Base-by-base conservation (phyloP, 2,329 filamentous ascomycete species). In the Phaeophleospora eucalypticola region DNA sequence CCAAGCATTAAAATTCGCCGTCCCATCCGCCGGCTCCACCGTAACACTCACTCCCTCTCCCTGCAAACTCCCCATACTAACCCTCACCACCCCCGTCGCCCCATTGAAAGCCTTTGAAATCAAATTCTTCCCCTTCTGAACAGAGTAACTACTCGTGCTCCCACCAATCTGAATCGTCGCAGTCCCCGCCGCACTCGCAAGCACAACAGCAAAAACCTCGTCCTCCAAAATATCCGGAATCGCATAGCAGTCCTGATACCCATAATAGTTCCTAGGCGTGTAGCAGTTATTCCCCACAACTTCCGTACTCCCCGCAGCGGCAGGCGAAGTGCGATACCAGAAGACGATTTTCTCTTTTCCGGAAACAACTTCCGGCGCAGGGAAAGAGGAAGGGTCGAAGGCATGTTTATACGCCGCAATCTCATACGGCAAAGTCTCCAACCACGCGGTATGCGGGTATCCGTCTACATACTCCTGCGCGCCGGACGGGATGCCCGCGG, bases 371-470 rank as follows among this genome's bases (percentile, higher is more conserved):
- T 9, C 51, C 41, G n/a, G 45, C 48, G 3, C n/a, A n/a, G n/a
- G n/a, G n/a, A n/a, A n/a, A n/a, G n/a, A n/a, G 2, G 44, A 32
- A 29, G 45, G 43, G 36, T 50, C 69, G 12, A 29, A 12, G 8
- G 71, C 72, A 12, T 67, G 67, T 58, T 79, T 78, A 64, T 75
- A 79, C 19, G 70, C 70, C 9, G 66, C 62, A 53, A 79, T 77
- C 57, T 75, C 72, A 49, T 72, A 76, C 2, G 76, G 75, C 2
- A 79, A 29, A 12, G 6, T 29, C 24, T 29, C 24, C 24, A 8
- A 74, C 61, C 38, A 68, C 68, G 16, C 72, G 69, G 70, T 74
- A 59, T 81, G 78, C 3, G 72, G 70, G 60, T 73, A 70, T 47
- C 68, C 66, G 21, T 68, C 48, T 37, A 73, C 75, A 54, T 78